These are phyloP conservation scores for Ramalina peruviana DNA, from an alignment of 495 filamentous ascomycete genomes.

Conservation along the genomic window DNA sequence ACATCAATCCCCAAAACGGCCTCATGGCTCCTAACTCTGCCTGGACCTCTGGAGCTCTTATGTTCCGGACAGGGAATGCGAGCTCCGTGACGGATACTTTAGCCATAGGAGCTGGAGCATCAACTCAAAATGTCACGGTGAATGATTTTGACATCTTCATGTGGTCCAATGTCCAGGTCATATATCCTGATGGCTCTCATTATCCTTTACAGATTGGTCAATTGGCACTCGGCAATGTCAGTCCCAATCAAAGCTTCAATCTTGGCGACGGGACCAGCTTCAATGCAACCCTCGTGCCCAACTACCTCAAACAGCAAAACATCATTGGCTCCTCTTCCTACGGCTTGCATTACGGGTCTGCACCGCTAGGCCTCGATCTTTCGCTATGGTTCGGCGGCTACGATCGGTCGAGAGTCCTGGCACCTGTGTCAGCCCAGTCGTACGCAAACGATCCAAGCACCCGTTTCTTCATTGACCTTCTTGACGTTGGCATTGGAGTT, in stretches of 20 bases:
- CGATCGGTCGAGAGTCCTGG: conserved; percentile 27
- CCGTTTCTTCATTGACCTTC: conserved; percentile 17
- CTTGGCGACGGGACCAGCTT: background rate
- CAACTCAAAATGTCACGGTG: no score
- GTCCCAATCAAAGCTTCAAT: background rate
- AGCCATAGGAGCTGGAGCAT: no score
- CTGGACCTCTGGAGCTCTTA: background rate
- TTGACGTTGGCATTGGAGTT: conserved; percentile 30
- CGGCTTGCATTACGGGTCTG: conserved; percentile 39
- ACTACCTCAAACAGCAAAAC: background rate
- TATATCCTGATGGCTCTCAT: background rate
- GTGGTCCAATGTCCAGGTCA: background rate
- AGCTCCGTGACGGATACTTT: no score
- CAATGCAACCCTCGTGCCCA: background rate
- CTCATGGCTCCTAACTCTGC: background rate
- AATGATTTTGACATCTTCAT: no score
- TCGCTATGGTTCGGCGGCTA: conserved; percentile 37
- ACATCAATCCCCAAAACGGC: no score
- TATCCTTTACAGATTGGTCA: background rate
- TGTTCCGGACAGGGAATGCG: no score
- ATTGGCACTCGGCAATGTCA: background rate
- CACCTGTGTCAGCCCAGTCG: background rate
- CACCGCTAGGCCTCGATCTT: conserved; percentile 22
- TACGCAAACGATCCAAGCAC: no score
- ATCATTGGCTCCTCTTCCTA: conserved; percentile 35